Conservation (phyloP, 164 flowering plant species). For the Umbilicus rupestris region DNA sequence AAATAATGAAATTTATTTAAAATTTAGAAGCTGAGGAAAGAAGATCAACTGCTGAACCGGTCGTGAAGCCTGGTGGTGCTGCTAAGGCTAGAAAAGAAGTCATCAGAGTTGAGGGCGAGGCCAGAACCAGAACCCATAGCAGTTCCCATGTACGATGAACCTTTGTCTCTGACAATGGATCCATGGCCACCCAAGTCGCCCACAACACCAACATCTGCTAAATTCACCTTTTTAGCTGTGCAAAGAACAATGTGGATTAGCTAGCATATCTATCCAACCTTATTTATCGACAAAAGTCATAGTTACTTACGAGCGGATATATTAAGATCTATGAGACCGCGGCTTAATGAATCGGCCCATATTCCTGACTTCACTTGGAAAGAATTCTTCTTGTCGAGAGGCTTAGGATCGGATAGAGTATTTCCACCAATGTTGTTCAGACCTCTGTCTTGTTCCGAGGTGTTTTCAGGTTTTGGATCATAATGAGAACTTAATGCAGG, state of each 20-base stretch:
- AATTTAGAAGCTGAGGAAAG: too few species aligned
- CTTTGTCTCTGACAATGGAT: conserved; percentile 57
- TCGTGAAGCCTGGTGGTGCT: conserved; percentile 25
- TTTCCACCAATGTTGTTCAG: conserved; percentile 19
- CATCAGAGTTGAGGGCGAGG: conserved; percentile 34
- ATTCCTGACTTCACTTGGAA: conserved; percentile 97
- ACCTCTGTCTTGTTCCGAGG: conserved; percentile 23
- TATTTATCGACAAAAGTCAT: too few species aligned
- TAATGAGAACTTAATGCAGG: conserved; percentile 48
- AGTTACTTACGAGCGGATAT: conserved; percentile 82
- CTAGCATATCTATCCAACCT: neutral
- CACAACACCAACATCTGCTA: conserved; percentile 74
- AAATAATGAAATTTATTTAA: too few species aligned
- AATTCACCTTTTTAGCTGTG: conserved; percentile 76
- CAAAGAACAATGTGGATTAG: neutral
- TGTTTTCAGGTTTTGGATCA: conserved; percentile 28
- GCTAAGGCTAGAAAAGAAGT: conserved; percentile 49
- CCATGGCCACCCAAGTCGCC: conserved; percentile 35
- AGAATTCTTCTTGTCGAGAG: conserved; percentile 46
- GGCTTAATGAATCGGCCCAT: conserved; percentile 97
- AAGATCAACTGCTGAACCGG: conserved; percentile 34
- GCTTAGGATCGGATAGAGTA: conserved; percentile 18
- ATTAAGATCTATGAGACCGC: conserved; percentile 94
- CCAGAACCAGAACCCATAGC: conserved; percentile 80
- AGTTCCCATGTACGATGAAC: conserved; percentile 56